These are phyloP conservation scores for Coniosporium tulheliwenetii DNA, from an alignment of 2,329 filamentous ascomycete species.

Conservation along the genomic window DNA sequence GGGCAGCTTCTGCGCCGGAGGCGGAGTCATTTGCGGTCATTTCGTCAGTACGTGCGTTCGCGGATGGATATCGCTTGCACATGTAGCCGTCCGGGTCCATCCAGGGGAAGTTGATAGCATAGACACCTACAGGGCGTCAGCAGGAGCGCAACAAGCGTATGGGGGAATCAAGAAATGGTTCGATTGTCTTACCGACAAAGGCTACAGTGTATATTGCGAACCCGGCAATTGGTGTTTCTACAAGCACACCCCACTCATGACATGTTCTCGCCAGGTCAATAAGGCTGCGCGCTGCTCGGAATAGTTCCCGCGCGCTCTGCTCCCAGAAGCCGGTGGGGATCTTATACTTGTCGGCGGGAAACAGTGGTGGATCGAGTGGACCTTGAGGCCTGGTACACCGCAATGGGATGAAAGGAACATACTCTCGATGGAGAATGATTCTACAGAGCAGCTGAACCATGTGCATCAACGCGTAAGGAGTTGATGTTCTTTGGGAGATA, in stretches of 20 bases:
- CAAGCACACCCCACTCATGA: conserved; percentile 41
- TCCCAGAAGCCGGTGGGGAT: conserved; percentile 45
- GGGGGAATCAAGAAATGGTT: no score
- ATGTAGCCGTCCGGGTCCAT: conserved; percentile 49
- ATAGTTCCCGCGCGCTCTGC: conserved; percentile 44
- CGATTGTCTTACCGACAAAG: conserved; percentile 31
- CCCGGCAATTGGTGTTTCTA: conserved; percentile 51
- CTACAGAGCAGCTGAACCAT: conserved; percentile 49
- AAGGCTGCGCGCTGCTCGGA: conserved; percentile 46
- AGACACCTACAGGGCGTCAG: conserved; percentile 30
- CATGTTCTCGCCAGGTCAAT: conserved; percentile 49
- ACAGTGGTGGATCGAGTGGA: conserved; percentile 43
- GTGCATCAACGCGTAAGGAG: conserved; percentile 51
- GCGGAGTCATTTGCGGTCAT: conserved; percentile 3
- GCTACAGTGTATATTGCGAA: conserved; percentile 54
- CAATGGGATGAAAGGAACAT: conserved; percentile 49
- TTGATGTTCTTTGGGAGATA: conserved; percentile 46
- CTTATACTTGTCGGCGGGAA: conserved; percentile 29
- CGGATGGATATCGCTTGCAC: conserved; percentile 11
- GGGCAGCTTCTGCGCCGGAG: conserved; percentile 26
- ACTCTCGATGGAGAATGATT: conserved; percentile 54
- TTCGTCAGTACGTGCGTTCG: conserved; percentile 3
- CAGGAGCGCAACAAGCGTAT: background rate
- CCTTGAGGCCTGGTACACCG: conserved; percentile 33
- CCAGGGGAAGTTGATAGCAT: conserved; percentile 49